Evolutionary conservation across 192 early-diverging fungal species (phyloP), one percentile per base, ranked within the genome.

Genomic region (Coemansia sp.): DNA sequence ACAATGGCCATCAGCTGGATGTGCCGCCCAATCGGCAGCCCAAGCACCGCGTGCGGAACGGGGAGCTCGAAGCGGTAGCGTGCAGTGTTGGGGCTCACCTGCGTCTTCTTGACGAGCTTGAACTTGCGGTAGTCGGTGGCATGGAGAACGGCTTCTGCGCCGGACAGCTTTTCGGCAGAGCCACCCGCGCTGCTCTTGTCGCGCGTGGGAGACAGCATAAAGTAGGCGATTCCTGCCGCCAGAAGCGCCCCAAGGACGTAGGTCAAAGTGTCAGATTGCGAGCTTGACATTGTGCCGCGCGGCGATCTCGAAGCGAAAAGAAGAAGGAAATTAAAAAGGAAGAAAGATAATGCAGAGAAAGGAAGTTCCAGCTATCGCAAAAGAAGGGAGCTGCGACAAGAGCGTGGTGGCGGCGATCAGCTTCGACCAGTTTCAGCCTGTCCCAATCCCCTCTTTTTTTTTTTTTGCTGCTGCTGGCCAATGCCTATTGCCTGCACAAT

Each of bases 1-100:
- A 96, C 87, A 34, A 88, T 84, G 25, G 92, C 90, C 84, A 89
- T 90, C 48, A 97, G 71, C 39, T 92, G 91, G 71, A 97, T 92
- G 69, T 97, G 95, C 79, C 94, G 94, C 2, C 95, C 95, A 66
- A 93, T 94, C 48, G 95, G 95, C 56, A 97, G 82, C n/a, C 94
- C 94, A 49, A 97, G 83, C 31, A 79, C 62, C 35, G 82, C 81
- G 43, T 90, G 85, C 51, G 85, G 76, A 28, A 77, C 40, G 6
- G 93, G 91, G 34, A 97, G 85, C 45, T 74, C 89, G 72, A 97
- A 94, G 40, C 92, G 91, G 75, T 96, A 96, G 67, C 94, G 87
- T 46, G 94, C 94, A 4, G 93, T 92, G 83, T 97, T 94, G 72
- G 86, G 88, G 31, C 87, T 90, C 64, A 94, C 77, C 62, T 86